Base-by-base conservation (phyloP, 2,329 filamentous ascomycete species). In the Cyphellophora attinorum region DNA sequence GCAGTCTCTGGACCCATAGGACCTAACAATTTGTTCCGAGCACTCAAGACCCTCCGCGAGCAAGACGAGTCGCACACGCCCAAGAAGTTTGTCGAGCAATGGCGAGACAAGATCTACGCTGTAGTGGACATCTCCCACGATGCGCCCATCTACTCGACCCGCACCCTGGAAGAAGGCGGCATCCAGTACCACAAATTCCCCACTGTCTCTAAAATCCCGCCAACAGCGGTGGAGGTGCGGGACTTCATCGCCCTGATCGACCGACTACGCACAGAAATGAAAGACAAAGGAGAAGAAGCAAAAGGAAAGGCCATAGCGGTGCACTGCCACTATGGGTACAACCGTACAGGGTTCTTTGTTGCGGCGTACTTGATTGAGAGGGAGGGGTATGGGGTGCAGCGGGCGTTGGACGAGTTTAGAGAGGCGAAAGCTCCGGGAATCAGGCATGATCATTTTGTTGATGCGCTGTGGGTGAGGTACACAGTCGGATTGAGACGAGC, bases 241-340 rank as follows among this genome's bases (percentile, higher is more conserved):
- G 63, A 67, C 5, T 81, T 81, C 49, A 70, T 76, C 36, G 60
- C 62, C 2, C 53, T 79, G 2, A 66, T 81, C 13, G 73, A 79
- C 45, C 64, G 65, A 18, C 59, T 85, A 15, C 67, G 77, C 27
- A 49, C 56, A 17, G 55, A 64, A 43, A 59, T 57, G 27, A 61
- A 62, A 2, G 60, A 63, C n/a, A 57, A 59, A 13, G 62, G 35
- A 6, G 50, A 23, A 35, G 45, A 11, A 36, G 29, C n/a, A 32
- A 49, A 46, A 13, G 55, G 55, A n/a, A 60, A 61, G 11, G 50
- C 79, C 31, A 73, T 94, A 33, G 88, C 81, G 2, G 85, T 94
- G 0, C 89, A 96, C 55, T 96, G 89, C 51, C 89, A 96, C 52
- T 95, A 95, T 49, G 89, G 89, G 0, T 95, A 93, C 62, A 95